These are phyloP conservation scores for Penicillium roqueforti DNA, from an alignment of 495 filamentous ascomycete species.

Conservation along the genomic window DNA sequence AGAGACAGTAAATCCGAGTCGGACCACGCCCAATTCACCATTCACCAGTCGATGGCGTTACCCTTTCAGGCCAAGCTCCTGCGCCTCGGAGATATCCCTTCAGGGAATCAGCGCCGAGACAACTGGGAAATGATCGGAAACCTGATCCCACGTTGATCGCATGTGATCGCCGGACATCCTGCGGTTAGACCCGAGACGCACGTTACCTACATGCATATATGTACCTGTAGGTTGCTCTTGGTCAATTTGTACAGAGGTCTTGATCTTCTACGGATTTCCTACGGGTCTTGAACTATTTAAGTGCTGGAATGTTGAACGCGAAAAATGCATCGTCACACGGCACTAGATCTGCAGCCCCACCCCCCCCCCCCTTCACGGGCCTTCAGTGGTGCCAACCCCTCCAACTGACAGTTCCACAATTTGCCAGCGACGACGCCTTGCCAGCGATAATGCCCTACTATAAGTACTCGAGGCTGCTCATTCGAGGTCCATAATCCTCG, in stretches of 20 bases:
- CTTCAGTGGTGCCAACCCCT: constrained; percentile 1
- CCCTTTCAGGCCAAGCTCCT: not conserved
- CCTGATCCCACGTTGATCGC: constrained; percentile 6
- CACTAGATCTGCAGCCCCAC: constrained; percentile 11
- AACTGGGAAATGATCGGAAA: constrained; percentile 8
- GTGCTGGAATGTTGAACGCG: no score
- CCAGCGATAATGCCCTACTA: not conserved
- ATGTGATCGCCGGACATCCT: not conserved
- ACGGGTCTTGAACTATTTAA: not conserved
- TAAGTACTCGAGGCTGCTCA: not conserved
- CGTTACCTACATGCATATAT: no score
- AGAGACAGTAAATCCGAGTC: not conserved
- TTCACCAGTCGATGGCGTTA: not conserved
- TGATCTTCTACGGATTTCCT: no score
- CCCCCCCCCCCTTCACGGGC: no score
- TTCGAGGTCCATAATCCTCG: not conserved
- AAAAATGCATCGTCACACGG: constrained; percentile 5
- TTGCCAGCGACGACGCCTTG: not conserved
- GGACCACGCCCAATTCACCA: not conserved
- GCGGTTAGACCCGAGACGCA: not conserved
- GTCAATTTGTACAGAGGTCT: no score
- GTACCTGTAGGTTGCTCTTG: no score
- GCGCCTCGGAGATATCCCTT: not conserved
- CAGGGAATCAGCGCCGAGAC: constrained; percentile 6
- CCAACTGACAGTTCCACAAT: not conserved